Conservation (phyloP, 2,329 filamentous ascomycete genomes). For the Fusarium falciforme region DNA sequence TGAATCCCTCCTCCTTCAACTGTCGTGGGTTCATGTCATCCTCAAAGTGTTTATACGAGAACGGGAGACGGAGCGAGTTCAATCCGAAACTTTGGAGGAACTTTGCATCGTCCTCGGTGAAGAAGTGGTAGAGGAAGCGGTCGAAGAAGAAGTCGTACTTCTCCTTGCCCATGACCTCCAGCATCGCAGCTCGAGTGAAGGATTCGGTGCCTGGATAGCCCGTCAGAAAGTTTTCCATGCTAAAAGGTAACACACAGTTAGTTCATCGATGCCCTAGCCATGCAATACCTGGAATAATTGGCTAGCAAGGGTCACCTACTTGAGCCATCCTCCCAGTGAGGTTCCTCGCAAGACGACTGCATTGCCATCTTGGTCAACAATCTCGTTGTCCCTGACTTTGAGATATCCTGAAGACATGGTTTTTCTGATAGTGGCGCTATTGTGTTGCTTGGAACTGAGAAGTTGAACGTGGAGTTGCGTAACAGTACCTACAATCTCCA, state of each 20-base stretch:
- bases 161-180: background rate
- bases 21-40: background rate
- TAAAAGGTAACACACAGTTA: rapidly evolving
- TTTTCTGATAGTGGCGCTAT: background rate
- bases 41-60: background rate
- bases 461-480: background rate
- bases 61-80: background rate
- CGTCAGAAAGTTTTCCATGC: background rate
- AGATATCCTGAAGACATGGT: background rate
- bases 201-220: background rate
- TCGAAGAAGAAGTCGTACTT: background rate
- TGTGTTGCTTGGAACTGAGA: background rate
- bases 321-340: background rate
- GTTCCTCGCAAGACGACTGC: background rate
- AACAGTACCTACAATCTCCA: background rate
- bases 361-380: background rate
- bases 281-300: rapidly evolving
- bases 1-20: background rate
- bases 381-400: background rate
- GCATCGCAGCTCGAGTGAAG: background rate
- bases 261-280: background rate
- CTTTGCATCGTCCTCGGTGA: background rate
- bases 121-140: background rate
- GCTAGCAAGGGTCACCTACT: background rate
- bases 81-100: background rate